A percentile compares a stretch with the other conserved stretches of the same genome.
Evolutionary conservation across 2,329 filamentous ascomycete genomes (phyloP).

Genomic region (Penicillium griseofulvum): DNA sequence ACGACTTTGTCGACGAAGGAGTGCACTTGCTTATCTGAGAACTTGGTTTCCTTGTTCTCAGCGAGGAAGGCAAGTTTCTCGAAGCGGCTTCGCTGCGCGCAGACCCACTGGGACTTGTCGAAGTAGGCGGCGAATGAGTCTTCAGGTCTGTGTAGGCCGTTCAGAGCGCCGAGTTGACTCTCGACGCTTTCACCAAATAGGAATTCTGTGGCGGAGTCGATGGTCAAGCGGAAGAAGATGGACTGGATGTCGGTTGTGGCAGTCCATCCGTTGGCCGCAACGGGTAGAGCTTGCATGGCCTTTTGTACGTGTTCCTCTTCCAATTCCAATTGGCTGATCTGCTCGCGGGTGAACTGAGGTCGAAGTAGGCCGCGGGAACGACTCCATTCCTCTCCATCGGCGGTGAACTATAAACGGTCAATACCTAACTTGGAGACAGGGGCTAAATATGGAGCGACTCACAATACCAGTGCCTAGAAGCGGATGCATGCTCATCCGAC

Average conservation of each 20-base stretch:
- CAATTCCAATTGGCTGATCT: slow-evolving; percentile 74
- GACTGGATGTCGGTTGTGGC: slow-evolving; percentile 67
- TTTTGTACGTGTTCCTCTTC: slow-evolving; percentile 77
- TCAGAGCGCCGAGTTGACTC: slow-evolving; percentile 43
- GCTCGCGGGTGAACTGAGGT: slow-evolving; percentile 82
- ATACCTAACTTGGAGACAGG: background rate
- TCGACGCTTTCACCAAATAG: slow-evolving; percentile 74
- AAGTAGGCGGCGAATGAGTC: slow-evolving; percentile 36
- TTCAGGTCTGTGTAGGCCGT: slow-evolving; percentile 53
- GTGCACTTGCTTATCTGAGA: slow-evolving; percentile 39
- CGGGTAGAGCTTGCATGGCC: slow-evolving; percentile 66
- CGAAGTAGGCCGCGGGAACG: slow-evolving; percentile 75
- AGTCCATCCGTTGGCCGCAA: slow-evolving; percentile 50
- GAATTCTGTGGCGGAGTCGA: slow-evolving; percentile 85
- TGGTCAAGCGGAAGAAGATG: slow-evolving; percentile 78
- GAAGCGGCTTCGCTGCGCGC: slow-evolving; percentile 26
- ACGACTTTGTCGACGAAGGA: slow-evolving; percentile 49
- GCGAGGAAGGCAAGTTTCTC: slow-evolving; percentile 28
- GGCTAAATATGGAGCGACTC: slow-evolving; percentile 14
- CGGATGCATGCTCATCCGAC: slow-evolving; percentile 60
- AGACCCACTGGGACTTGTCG: slow-evolving; percentile 35
- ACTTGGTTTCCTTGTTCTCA: slow-evolving; percentile 32
- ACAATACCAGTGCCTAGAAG: slow-evolving; percentile 48
- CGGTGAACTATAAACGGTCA: slow-evolving; percentile 51
- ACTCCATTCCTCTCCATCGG: slow-evolving; percentile 76